Conservation (phyloP, 148 eudicot species). For the Rhododendron ovatum region DNA sequence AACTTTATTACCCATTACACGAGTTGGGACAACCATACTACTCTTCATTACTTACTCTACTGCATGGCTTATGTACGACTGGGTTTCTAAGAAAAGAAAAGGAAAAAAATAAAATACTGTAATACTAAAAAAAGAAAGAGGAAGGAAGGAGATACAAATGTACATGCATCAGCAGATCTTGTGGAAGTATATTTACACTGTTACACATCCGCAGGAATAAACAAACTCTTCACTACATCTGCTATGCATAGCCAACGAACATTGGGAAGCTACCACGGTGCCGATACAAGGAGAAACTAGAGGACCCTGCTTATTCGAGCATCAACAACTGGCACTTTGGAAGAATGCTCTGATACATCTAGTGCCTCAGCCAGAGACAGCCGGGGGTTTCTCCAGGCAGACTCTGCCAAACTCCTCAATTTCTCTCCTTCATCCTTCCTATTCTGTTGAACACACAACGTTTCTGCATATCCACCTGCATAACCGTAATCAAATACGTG, state of each 20-base stretch:
- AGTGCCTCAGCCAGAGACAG: conserved; percentile 81
- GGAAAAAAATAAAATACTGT: too few species aligned
- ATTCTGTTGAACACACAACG: conserved; percentile 62
- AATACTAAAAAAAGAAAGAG: too few species aligned
- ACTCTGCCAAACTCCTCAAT: conserved; percentile 82
- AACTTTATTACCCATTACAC: background rate
- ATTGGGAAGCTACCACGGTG: background rate
- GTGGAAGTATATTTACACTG: background rate
- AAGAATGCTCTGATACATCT: conserved; percentile 51
- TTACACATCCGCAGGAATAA: background rate
- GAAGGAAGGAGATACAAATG: background rate
- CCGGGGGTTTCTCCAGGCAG: conserved; percentile 70
- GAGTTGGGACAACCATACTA: background rate
- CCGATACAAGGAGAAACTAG: conserved; percentile 20
- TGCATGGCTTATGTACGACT: background rate
- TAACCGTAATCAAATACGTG: background rate
- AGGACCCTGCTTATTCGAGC: conserved; percentile 64
- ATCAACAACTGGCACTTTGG: conserved; percentile 69
- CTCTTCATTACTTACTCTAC: background rate
- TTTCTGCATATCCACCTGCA: conserved; percentile 88
- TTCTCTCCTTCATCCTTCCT: conserved; percentile 76
- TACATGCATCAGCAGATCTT: conserved; percentile 9
- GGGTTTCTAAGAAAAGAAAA: background rate
- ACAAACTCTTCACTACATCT: background rate
- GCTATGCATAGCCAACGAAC: background rate